Evolutionary conservation across 192 early-diverging fungal genomes (phyloP).

Genomic region (Rhizophagus clarus): DNA sequence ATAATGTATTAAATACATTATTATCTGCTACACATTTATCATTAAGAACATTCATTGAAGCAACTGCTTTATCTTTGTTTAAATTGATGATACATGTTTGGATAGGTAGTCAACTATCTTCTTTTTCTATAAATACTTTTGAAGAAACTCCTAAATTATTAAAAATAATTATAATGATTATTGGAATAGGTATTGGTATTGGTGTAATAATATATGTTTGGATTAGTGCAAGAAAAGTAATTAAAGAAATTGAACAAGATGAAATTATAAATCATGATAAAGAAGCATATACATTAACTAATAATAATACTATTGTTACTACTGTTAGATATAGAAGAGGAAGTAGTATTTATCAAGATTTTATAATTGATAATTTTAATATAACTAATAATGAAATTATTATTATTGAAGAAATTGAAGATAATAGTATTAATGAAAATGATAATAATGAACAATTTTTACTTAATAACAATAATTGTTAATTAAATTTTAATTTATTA

Average conservation of each 20-base stretch:
- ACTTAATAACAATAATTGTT: too few species aligned
- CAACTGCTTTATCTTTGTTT: constrained; percentile 57
- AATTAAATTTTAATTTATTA: too few species aligned
- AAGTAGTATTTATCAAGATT: neutral
- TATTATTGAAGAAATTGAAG: neutral
- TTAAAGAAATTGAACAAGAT: constrained; percentile 44
- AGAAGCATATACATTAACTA: constrained; percentile 3
- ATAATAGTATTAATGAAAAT: neutral
- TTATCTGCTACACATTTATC: constrained; percentile 60
- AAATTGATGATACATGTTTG: constrained; percentile 64
- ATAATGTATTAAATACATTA: constrained; percentile 61
- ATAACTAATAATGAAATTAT: neutral
- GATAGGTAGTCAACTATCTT: constrained; percentile 59
- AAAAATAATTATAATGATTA: constrained; percentile 32
- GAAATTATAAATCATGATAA: constrained; percentile 26
- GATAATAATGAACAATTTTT: too few species aligned
- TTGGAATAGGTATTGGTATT: constrained; percentile 42
- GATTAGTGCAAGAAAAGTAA: constrained; percentile 42
- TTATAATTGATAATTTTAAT: neutral
- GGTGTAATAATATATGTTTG: constrained; percentile 56
- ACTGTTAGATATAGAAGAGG: neutral
- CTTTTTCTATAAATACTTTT: constrained; percentile 41
- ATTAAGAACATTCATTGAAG: constrained; percentile 42
- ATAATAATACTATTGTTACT: neutral
- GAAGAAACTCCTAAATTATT: constrained; percentile 30